A percentile compares a stretch with the other conserved stretches of the same genome.
Conservation (phyloP, 345 rosid genomes). For the Eucalyptus dawsonii region DNA sequence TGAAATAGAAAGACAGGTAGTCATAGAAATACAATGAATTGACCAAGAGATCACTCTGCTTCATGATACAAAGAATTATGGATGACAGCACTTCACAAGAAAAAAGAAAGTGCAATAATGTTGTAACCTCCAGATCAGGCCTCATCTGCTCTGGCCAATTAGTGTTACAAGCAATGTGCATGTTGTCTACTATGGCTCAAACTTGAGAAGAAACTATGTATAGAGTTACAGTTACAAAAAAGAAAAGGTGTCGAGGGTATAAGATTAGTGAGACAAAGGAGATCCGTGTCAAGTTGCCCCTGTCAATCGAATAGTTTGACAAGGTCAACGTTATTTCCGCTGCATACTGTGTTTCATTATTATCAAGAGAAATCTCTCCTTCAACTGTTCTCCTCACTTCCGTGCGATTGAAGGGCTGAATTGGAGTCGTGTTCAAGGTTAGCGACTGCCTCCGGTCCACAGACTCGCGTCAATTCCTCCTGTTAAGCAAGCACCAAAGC, state of each 20-base stretch:
- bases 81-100: not conserved
- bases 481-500: slow-evolving; percentile 6
- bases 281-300: not conserved
- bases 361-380: not conserved
- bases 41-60: not conserved
- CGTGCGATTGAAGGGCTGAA: not conserved
- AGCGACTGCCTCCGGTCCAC: slow-evolving; percentile 71
- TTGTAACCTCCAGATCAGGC: not conserved
- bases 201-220: not conserved
- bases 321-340: not conserved
- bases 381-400: not conserved
- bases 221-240: not conserved
- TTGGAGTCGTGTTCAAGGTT: slow-evolving; percentile 38
- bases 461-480: slow-evolving; percentile 63
- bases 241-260: not conserved
- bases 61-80: not conserved
- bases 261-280: not conserved
- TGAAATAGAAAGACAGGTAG: not conserved
- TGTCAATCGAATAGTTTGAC: not conserved
- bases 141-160: not conserved
- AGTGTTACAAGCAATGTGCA: not conserved
- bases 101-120: not conserved
- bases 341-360: not conserved
- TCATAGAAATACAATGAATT: not conserved
- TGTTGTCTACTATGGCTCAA: not conserved